A percentile compares a stretch with the other conserved stretches of the same genome.
phyloP scores from a whole-genome alignment of 1,139 yeast genomes.

The Blastobotrys arbuscula region DNA sequence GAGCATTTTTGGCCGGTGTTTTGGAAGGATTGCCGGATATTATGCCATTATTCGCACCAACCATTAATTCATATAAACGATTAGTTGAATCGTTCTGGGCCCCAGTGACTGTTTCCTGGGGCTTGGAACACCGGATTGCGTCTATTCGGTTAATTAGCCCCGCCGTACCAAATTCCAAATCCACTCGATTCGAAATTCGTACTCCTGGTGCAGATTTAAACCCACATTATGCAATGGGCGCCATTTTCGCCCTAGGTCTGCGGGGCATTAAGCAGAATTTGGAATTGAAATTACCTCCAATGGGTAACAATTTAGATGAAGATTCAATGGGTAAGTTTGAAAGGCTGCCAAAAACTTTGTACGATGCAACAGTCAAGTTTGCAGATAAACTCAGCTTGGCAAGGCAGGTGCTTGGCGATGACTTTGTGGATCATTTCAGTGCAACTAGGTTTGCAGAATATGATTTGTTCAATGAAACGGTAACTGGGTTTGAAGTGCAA shows the following conservation, averaged over 20 bases:
- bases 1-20: conserved; percentile 35
- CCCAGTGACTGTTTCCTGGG: conserved; percentile 38
- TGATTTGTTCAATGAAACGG: conserved; percentile 32
- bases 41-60: conserved; percentile 37
- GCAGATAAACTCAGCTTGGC: conserved; percentile 29
- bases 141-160: conserved; percentile 34
- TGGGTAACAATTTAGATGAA: conserved; percentile 24
- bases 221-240: conserved; percentile 36
- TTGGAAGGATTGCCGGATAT: conserved; percentile 33
- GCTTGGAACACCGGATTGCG: conserved; percentile 36
- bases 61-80: conserved; percentile 36
- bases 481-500: conserved; percentile 36
- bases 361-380: conserved; percentile 30
- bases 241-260: conserved; percentile 34
- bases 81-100: conserved; percentile 39
- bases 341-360: conserved; percentile 30
- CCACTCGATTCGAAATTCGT: conserved; percentile 35
- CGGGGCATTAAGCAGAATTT: conserved; percentile 32
- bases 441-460: conserved; percentile 34
- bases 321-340: conserved; percentile 19
- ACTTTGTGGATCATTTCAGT: conserved; percentile 36
- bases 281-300: conserved; percentile 30
- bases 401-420: conserved; percentile 33
- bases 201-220: conserved; percentile 38
- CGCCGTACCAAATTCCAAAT: conserved; percentile 27